Base-by-base conservation (phyloP, 140 eudicot genomes). In the Bidens hawaiensis region DNA sequence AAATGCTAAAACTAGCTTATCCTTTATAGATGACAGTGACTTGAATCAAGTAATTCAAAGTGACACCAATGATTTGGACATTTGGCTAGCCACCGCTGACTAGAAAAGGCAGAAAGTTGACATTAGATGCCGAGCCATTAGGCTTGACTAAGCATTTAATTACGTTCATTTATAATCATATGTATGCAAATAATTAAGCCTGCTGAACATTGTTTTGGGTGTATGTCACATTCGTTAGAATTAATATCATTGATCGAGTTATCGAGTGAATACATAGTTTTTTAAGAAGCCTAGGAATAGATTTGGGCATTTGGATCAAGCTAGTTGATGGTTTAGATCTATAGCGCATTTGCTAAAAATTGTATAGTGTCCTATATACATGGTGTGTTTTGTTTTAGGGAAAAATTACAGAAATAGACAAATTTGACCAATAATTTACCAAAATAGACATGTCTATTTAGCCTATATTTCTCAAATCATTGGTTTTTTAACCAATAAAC, bases 61-160 rank as follows among this genome's bases (percentile, higher is more conserved):
- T 50, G 36, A 33, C 21, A 53, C 48, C 60, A 31, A 42, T 11
- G 7, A 45, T 14, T 41, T 3, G 4, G 24, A 18, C 26, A 43
- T 27, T 9, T 26, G 45, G 18, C 68, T 26, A 63, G 28, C 68
- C 36, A 62, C 41, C 17, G 1, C 13, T 27, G 30, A 66, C 25
- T 7, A 5, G 14, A 33, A 48, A 64, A 66, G 16, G 62, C 41
- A 51, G 62, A 66, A 51, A 52, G 49, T 31, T 50, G 61, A 65
- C 50, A 49, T 50, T 48, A 14, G 16, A 62, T 16, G 22, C 22
- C 24, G 54, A 45, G 22, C 15, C 11, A 41, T 36, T 36, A 36
- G 2, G 19, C 54, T 24, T 31, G 36, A 43, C 10, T 7, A 62
- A 41, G 2, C 40, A 41, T 42, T 42, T 23, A 36, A 36, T n/a